These are phyloP conservation scores for Ceriops tagal DNA, from an alignment of 345 rosid genomes.

Conservation along the genomic window DNA sequence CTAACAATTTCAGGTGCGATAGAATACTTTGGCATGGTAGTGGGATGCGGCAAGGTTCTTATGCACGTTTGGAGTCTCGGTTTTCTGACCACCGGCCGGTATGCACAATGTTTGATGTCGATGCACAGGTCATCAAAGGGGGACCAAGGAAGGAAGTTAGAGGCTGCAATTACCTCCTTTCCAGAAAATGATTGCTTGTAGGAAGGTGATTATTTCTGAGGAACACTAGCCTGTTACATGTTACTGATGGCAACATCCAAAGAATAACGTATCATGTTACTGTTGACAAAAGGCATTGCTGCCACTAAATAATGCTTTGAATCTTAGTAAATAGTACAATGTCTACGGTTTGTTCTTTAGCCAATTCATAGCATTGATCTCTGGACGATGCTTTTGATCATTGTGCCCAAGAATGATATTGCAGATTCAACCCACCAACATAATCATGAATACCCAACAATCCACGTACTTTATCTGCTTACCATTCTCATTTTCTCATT, in stretches of 20 bases:
- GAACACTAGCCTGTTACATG: too few species aligned
- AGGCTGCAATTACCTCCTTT: conserved; percentile 26
- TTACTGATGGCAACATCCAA: too few species aligned
- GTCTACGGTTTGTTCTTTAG: neutral
- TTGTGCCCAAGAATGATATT: too few species aligned
- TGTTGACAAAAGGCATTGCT: too few species aligned
- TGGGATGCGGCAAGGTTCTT: conserved; percentile 59
- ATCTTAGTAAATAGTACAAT: neutral
- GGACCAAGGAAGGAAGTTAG: conserved; percentile 26
- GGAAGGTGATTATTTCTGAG: too few species aligned
- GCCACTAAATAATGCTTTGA: too few species aligned
- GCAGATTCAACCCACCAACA: neutral
- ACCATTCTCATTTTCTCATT: neutral
- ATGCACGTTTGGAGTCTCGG: conserved; percentile 57
- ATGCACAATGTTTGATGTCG: conserved; percentile 52
- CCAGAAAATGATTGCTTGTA: conserved; percentile 14
- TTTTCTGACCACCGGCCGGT: conserved; percentile 96
- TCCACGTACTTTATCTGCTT: neutral
- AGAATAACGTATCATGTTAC: too few species aligned
- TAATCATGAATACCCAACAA: neutral
- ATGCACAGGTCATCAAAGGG: conserved; percentile 43
- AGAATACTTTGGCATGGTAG: conserved; percentile 82
- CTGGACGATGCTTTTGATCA: too few species aligned
- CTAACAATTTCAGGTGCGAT: conserved; percentile 65
- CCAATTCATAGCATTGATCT: too few species aligned